These are phyloP conservation scores for Orbilia brochopaga DNA, from an alignment of 2,329 filamentous ascomycete genomes.

Conservation along the genomic window DNA sequence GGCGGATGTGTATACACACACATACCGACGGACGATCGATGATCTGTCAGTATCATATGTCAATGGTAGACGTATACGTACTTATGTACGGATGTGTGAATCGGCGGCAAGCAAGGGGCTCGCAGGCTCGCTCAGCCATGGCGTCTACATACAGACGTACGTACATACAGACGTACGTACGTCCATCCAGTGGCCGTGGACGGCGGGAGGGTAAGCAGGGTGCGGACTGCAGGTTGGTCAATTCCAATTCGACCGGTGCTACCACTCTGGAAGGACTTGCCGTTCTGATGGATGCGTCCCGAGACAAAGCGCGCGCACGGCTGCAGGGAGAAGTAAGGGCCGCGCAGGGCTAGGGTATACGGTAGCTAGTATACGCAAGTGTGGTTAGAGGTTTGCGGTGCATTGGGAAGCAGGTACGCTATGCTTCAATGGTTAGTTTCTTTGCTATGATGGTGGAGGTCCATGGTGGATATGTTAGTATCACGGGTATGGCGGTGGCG, in stretches of 20 bases:
- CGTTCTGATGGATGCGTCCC: background rate
- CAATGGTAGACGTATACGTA: no score
- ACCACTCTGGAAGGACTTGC: background rate
- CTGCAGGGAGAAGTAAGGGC: background rate
- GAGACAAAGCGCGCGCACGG: background rate
- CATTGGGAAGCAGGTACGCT: background rate
- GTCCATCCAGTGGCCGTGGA: background rate
- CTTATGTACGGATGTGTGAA: no score
- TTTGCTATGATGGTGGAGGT: background rate
- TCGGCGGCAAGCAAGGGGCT: no score
- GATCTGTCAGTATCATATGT: no score
- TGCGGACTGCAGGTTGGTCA: background rate
- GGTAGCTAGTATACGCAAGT: no score
- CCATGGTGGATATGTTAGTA: background rate
- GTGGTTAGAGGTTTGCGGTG: no score
- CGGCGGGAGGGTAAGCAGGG: background rate
- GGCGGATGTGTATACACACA: no score
- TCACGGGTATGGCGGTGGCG: background rate
- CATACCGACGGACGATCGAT: no score
- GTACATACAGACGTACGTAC: no score
- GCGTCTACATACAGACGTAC: no score
- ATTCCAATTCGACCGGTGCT: background rate
- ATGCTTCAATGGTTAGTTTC: background rate
- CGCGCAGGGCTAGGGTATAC: no score
- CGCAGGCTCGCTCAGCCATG: no score